These are phyloP conservation scores for Astrephomene gubernaculifera DNA, from an alignment of 139 green algal genomes.

Conservation along the genomic window DNA sequence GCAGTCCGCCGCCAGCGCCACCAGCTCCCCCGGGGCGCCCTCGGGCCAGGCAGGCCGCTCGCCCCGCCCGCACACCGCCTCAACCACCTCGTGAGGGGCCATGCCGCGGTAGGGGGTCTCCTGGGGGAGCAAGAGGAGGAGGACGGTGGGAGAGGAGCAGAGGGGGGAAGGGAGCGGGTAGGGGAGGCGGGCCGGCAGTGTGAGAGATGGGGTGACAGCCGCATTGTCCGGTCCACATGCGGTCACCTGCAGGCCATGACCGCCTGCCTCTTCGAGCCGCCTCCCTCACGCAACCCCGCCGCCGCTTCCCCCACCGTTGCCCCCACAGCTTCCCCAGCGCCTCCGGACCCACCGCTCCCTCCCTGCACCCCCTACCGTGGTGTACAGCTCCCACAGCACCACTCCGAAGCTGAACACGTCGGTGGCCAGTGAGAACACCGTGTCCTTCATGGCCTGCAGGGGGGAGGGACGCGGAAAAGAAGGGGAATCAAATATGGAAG, in stretches of 20 bases:
- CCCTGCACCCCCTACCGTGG: slow-evolving; percentile 5
- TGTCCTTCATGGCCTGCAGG: slow-evolving; percentile 48
- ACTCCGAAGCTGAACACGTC: slow-evolving; percentile 52
- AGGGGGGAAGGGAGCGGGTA: background rate
- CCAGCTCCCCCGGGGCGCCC: background rate
- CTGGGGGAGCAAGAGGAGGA: background rate
- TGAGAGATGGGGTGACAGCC: too few relatives aligned
- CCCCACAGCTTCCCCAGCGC: too few relatives aligned
- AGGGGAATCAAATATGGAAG: too few relatives aligned
- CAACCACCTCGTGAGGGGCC: slow-evolving; percentile 48
- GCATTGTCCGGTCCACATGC: too few relatives aligned
- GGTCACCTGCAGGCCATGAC: too few relatives aligned
- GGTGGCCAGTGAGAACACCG: slow-evolving; percentile 48
- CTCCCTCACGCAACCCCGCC: too few relatives aligned
- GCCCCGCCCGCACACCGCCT: slow-evolving; percentile 37
- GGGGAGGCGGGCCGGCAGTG: background rate
- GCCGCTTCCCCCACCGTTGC: too few relatives aligned
- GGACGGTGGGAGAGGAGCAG: background rate
- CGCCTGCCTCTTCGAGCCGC: too few relatives aligned
- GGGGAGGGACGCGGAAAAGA: background rate
- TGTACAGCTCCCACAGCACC: slow-evolving; percentile 58
- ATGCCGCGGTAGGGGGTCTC: slow-evolving; percentile 45
- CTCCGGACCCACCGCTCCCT: too few relatives aligned
- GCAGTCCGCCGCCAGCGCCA: slow-evolving; percentile 42
- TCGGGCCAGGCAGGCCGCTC: slow-evolving; percentile 45